Percentiles rank a stretch among this genome's conserved stretches.
Evolutionary conservation across 169 alveolate genomes (phyloP).

Genomic region (Plasmodium coatneyi): DNA sequence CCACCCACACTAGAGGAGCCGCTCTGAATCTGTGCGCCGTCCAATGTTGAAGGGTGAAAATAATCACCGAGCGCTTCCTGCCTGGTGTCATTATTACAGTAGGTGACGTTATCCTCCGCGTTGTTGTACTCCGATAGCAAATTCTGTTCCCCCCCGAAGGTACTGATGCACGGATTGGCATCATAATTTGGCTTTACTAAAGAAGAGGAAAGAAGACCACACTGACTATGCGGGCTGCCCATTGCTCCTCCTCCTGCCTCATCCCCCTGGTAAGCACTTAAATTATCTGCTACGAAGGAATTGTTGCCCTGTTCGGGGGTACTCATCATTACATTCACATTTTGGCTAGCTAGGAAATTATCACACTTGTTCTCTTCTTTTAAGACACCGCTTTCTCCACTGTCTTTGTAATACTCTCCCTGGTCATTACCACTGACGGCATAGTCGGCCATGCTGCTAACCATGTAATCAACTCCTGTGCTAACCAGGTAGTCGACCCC

Average conservation of each 20-base stretch:
- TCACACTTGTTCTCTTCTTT: not conserved
- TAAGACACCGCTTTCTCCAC: not conserved
- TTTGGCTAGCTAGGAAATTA: not conserved
- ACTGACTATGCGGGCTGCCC: not conserved
- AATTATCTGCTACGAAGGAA: not conserved
- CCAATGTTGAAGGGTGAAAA: not conserved
- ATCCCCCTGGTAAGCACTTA: not conserved
- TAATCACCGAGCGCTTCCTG: not conserved
- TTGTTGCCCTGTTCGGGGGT: not conserved
- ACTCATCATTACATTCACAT: not conserved
- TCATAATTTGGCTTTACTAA: not conserved
- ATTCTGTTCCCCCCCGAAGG: not conserved
- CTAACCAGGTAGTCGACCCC: not conserved
- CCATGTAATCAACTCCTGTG: not conserved
- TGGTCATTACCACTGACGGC: not conserved
- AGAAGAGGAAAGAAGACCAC: not conserved
- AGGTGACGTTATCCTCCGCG: conserved; percentile 59
- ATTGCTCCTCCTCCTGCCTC: not conserved
- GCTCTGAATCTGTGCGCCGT: not conserved
- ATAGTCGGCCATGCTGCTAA: not conserved
- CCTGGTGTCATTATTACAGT: conserved; percentile 3
- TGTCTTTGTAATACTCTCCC: not conserved
- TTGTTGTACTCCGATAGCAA: conserved; percentile 45
- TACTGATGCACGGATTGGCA: not conserved
- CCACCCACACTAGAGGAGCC: not conserved